phyloP scores from a whole-genome alignment of 306 rosid species.

The Mimosa bimucronata region DNA sequence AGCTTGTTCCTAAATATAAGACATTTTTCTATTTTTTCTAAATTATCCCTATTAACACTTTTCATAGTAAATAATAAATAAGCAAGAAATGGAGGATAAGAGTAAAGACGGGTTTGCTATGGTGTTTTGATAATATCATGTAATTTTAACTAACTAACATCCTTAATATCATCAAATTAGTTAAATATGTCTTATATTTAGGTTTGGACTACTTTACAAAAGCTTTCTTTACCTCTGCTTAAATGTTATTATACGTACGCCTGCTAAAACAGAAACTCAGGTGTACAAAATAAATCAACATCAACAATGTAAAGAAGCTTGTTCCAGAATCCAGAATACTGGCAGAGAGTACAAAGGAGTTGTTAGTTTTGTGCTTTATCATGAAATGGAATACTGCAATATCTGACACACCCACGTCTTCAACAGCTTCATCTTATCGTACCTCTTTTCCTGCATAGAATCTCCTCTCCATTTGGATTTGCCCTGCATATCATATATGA shows the following conservation, averaged over 20 bases:
- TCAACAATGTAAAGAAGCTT: neutral
- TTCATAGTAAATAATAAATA: too few species aligned
- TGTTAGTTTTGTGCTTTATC: neutral
- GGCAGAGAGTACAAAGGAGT: conserved; percentile 6
- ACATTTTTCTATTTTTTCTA: too few species aligned
- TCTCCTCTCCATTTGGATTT: neutral
- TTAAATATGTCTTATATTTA: too few species aligned
- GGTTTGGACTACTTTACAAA: neutral
- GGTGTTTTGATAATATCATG: too few species aligned
- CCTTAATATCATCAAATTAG: too few species aligned
- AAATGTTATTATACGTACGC: neutral
- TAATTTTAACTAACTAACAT: too few species aligned
- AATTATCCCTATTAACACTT: too few species aligned
- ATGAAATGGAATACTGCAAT: conserved; percentile 1
- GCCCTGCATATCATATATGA: neutral
- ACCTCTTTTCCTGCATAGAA: conserved; percentile 19
- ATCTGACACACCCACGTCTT: neutral
- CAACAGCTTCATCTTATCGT: neutral
- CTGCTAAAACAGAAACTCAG: neutral
- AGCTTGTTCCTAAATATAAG: too few species aligned
- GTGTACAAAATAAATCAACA: too few species aligned
- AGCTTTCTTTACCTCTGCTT: conserved; percentile 1
- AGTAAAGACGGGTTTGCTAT: too few species aligned
- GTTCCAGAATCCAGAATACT: neutral
- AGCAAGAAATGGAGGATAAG: too few species aligned